Conservation (phyloP, 2,329 filamentous ascomycete species). For the Geoglossum cookeanum region DNA sequence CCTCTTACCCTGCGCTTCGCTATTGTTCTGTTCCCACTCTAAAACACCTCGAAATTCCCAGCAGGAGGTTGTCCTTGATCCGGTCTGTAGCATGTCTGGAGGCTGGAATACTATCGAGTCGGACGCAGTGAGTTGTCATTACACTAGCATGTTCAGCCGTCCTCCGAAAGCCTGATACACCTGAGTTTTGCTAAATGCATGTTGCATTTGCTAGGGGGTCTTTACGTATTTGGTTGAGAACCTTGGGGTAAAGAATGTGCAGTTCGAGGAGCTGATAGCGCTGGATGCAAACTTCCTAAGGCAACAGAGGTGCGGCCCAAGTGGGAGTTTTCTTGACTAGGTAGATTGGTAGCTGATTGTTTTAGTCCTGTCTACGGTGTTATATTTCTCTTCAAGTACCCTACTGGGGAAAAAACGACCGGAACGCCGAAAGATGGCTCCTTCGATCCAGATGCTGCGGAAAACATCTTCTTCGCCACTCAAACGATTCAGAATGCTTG, state of each 20-base stretch:
- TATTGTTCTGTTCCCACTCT: not conserved
- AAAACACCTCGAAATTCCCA: not conserved
- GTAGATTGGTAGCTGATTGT: not conserved
- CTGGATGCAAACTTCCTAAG: conserved; percentile 60
- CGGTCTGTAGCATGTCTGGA: conserved; percentile 38
- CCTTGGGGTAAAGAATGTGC: conserved; percentile 79
- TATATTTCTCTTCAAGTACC: conserved; percentile 98
- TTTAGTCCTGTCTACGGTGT: conserved; percentile 69
- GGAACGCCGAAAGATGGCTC: conserved; percentile 58
- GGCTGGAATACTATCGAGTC: conserved; percentile 98
- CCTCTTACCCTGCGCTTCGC: not conserved
- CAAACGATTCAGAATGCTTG: conserved; percentile 99
- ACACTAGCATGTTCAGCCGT: not conserved
- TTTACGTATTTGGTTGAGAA: conserved; percentile 92
- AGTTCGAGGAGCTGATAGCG: conserved; percentile 89
- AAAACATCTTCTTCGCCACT: conserved; percentile 76
- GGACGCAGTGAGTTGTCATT: conserved; percentile 52
- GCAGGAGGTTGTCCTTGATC: not conserved
- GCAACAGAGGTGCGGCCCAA: conserved; percentile 29
- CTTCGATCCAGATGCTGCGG: conserved; percentile 57
- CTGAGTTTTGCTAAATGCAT: conserved; percentile 4
- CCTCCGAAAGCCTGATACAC: conserved; percentile 1
- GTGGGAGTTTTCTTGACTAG: conserved; percentile 10
- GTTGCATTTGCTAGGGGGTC: conserved; percentile 46
- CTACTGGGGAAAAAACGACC: conserved; percentile 44